Conservation (phyloP, 2,329 filamentous ascomycete genomes). For the Zymoseptoria passerinii region DNA sequence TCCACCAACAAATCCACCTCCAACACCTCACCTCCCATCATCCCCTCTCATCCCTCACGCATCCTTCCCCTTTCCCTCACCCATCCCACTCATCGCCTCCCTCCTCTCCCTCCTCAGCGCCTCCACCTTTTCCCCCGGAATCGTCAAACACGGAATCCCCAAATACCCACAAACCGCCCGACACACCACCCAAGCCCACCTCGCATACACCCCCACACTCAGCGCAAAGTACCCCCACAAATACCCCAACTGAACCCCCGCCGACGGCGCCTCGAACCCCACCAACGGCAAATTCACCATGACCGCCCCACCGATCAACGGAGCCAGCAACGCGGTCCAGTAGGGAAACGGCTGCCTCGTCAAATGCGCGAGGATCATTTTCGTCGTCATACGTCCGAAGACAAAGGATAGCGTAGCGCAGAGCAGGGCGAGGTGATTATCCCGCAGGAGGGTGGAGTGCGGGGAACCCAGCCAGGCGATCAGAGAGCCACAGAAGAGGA, state of each 20-base stretch:
- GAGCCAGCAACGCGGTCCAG: constrained; percentile 87
- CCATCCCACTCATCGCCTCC: not conserved
- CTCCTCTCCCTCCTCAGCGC: constrained; percentile 21
- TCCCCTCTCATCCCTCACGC: not conserved
- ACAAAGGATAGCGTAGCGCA: constrained; percentile 94
- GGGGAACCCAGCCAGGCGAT: constrained; percentile 84
- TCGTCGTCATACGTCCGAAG: constrained; percentile 96
- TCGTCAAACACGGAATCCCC: constrained; percentile 90
- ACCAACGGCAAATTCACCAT: constrained; percentile 74
- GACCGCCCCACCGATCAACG: constrained; percentile 75
- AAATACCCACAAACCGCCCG: constrained; percentile 85
- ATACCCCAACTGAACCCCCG: constrained; percentile 63
- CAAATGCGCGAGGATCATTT: constrained; percentile 94
- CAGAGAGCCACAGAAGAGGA: constrained; percentile 66
- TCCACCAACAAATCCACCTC: not conserved
- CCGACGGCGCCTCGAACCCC: constrained; percentile 58
- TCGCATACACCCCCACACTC: constrained; percentile 75
- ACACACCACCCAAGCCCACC: constrained; percentile 88
- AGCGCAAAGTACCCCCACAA: constrained; percentile 79
- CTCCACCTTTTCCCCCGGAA: constrained; percentile 40
- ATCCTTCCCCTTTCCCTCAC: not conserved
- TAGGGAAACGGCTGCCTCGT: constrained; percentile 90
- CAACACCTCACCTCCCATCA: not conserved
- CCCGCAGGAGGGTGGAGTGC: constrained; percentile 67
- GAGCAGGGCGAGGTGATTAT: constrained; percentile 87